phyloP scores from a whole-genome alignment of 2,329 filamentous ascomycete species.

The Leptographium wingfieldii region DNA sequence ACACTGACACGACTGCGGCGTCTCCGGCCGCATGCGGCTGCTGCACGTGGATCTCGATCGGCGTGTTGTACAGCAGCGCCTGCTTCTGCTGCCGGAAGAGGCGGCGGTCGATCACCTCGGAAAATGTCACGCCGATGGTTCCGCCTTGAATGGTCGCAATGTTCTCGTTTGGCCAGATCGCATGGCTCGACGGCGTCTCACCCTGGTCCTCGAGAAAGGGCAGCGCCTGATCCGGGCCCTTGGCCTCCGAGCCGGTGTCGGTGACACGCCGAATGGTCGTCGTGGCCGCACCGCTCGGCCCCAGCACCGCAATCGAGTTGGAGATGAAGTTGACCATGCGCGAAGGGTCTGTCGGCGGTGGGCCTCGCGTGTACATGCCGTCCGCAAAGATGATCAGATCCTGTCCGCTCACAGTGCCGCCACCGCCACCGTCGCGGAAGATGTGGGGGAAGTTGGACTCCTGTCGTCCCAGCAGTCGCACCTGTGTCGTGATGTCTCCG shows the following conservation, averaged over 20 bases:
- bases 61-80: constrained; percentile 10
- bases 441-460: constrained; percentile 11
- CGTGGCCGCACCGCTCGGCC: neutral
- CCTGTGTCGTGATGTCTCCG: constrained; percentile 2
- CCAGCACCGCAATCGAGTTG: constrained; percentile 10
- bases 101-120: constrained; percentile 11
- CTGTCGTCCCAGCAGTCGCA: constrained; percentile 7
- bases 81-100: constrained; percentile 4
- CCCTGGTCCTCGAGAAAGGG: constrained; percentile 6
- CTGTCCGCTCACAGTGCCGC: constrained; percentile 10
- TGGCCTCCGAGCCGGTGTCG: neutral
- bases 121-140: constrained; percentile 4
- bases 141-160: constrained; percentile 4
- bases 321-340: constrained; percentile 10
- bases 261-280: neutral
- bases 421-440: constrained; percentile 13
- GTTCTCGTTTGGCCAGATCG: constrained; percentile 12
- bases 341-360: constrained; percentile 6
- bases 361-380: constrained; percentile 9
- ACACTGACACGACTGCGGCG: neutral
- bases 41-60: constrained; percentile 7
- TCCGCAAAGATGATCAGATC: constrained; percentile 12
- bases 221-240: constrained; percentile 2
- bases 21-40: neutral
- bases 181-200: constrained; percentile 1